Conservation (phyloP, 139 green algal species). For the Monoraphidium neglectum region DNA sequence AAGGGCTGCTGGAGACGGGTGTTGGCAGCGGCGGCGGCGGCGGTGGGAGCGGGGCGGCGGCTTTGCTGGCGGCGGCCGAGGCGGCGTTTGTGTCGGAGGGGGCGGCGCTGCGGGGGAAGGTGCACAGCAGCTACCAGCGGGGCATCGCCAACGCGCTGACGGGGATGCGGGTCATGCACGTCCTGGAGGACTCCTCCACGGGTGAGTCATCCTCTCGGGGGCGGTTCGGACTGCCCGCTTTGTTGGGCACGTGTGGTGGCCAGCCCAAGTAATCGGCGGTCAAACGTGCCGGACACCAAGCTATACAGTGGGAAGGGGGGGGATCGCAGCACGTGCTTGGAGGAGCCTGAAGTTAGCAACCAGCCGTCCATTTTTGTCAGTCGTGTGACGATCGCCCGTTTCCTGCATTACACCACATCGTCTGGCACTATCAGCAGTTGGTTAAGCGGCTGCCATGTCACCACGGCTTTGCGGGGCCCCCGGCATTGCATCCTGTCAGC, state of each 20-base stretch:
- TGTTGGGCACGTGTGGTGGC: no score
- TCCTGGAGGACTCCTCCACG: conserved; percentile 48
- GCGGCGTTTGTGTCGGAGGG: conserved; percentile 7
- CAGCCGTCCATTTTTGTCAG: background rate
- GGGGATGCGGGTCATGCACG: conserved; percentile 35
- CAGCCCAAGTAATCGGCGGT: no score
- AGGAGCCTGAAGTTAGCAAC: background rate
- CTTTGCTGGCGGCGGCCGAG: conserved; percentile 25
- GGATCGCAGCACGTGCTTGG: background rate
- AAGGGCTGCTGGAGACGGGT: background rate
- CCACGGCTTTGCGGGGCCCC: no score
- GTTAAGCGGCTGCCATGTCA: no score
- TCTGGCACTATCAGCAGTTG: no score
- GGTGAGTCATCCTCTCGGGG: conserved; percentile 11
- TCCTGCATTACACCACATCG: no score
- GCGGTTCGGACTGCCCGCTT: background rate
- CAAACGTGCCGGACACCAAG: background rate
- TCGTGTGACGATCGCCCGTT: no score
- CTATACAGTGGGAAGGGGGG: background rate
- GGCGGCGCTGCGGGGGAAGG: conserved; percentile 7
- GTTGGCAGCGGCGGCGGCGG: background rate
- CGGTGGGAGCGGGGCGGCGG: background rate
- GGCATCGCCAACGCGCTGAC: conserved; percentile 42
- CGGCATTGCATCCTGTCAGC: background rate
- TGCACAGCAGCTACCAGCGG: conserved; percentile 54